phyloP scores from a whole-genome alignment of 2,329 filamentous ascomycete species.

The Monosporascus sp. region DNA sequence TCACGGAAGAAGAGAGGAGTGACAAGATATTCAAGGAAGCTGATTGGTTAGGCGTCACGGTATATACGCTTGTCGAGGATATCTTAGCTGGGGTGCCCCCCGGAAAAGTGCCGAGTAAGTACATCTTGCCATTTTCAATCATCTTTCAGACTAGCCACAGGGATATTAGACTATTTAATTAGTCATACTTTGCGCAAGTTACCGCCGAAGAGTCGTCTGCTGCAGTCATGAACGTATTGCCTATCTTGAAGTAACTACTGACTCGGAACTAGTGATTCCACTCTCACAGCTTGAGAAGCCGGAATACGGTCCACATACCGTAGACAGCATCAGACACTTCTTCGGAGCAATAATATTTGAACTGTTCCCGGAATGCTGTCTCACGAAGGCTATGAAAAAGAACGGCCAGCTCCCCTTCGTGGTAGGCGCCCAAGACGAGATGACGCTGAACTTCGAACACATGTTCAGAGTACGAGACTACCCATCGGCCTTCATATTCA shows the following conservation, averaged over 20 bases:
- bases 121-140: no score
- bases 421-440: conserved; percentile 21
- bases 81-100: conserved; percentile 13
- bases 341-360: conserved; percentile 14
- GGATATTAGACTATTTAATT: no score
- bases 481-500: conserved; percentile 22
- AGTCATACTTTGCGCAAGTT: no score
- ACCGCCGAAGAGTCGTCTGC: no score
- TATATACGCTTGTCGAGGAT: conserved; percentile 12
- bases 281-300: conserved; percentile 2
- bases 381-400: conserved; percentile 23
- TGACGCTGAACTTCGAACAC: conserved; percentile 21
- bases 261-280: conserved; percentile 3
- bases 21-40: conserved; percentile 23
- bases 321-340: conserved; percentile 13
- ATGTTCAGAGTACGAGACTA: conserved; percentile 13
- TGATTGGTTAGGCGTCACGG: conserved; percentile 22
- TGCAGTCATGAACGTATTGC: no score
- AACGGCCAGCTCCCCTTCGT: conserved; percentile 10
- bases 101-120: conserved; percentile 18
- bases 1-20: conserved; percentile 13
- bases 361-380: conserved; percentile 17
- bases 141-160: no score
- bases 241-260: not conserved
- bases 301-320: conserved; percentile 15